phyloP scores from a whole-genome alignment of 371 early-diverging fungal genomes.

The Mycotypha africana region DNA sequence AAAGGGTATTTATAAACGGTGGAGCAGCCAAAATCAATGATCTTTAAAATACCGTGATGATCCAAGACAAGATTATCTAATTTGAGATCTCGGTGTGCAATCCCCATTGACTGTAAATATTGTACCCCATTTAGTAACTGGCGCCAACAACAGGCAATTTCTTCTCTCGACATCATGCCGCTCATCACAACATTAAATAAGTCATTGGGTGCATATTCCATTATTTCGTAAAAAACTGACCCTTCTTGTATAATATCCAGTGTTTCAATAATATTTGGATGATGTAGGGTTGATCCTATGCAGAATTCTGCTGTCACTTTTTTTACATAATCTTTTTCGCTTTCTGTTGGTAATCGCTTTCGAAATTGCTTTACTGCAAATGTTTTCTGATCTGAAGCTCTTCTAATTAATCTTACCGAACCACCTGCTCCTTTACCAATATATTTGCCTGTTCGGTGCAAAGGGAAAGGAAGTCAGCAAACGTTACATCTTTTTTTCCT shows the following conservation, averaged over 20 bases:
- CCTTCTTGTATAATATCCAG: slow-evolving; percentile 67
- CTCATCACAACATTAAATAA: slow-evolving; percentile 68
- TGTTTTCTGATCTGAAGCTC: slow-evolving; percentile 44
- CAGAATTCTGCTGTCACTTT: slow-evolving; percentile 82
- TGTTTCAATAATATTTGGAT: slow-evolving; percentile 84
- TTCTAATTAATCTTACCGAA: slow-evolving; percentile 52
- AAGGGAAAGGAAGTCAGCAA: not conserved
- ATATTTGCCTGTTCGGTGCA: slow-evolving; percentile 26
- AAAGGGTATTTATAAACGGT: slow-evolving; percentile 72
- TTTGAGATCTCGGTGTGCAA: slow-evolving; percentile 86
- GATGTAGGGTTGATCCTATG: slow-evolving; percentile 75
- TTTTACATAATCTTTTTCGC: slow-evolving; percentile 77
- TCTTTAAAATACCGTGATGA: slow-evolving; percentile 69
- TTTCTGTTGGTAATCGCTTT: slow-evolving; percentile 58
- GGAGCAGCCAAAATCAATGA: slow-evolving; percentile 93
- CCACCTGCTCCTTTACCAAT: slow-evolving; percentile 71
- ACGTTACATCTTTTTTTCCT: too few species aligned
- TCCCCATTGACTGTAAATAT: slow-evolving; percentile 70
- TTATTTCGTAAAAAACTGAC: slow-evolving; percentile 59
- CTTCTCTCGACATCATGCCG: slow-evolving; percentile 60
- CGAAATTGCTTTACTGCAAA: slow-evolving; percentile 84
- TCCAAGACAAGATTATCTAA: slow-evolving; percentile 82
- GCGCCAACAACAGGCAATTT: slow-evolving; percentile 65
- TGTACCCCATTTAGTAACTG: slow-evolving; percentile 73
- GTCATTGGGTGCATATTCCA: slow-evolving; percentile 80